phyloP scores from a whole-genome alignment of 352 stramenopile species.

The Globisporangium okanoganense region DNA sequence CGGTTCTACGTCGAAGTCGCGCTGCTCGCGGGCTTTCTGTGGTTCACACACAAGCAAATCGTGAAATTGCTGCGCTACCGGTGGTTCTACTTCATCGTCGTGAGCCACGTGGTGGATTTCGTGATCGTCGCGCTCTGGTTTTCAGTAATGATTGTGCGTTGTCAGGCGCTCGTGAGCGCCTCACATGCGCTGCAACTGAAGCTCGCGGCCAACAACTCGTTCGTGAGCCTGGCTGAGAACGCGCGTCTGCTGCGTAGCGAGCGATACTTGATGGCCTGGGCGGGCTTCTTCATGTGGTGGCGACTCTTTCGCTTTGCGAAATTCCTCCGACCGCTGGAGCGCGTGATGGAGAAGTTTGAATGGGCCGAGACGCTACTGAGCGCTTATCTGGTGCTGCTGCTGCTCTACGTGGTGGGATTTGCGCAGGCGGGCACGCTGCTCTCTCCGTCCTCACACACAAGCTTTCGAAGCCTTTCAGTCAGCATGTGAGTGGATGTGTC shows the following conservation, averaged over 20 bases:
- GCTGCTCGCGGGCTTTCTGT: constrained; percentile 34
- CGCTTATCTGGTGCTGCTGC: constrained; percentile 33
- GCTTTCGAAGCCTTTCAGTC: constrained; percentile 34
- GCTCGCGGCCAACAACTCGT: constrained; percentile 28
- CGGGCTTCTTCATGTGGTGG: constrained; percentile 58
- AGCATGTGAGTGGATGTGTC: constrained; percentile 36
- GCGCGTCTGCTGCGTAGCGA: constrained; percentile 32
- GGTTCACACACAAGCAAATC: constrained; percentile 43
- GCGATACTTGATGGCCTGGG: constrained; percentile 29
- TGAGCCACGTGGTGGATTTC: constrained; percentile 49
- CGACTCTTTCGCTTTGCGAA: constrained; percentile 43
- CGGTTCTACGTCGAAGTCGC: constrained; percentile 51
- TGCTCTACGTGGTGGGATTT: constrained; percentile 43
- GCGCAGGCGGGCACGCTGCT: constrained; percentile 41
- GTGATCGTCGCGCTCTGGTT: constrained; percentile 41
- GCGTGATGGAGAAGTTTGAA: constrained; percentile 38
- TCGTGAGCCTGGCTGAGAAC: constrained; percentile 30
- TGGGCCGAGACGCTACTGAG: constrained; percentile 35
- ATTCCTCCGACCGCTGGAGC: constrained; percentile 39
- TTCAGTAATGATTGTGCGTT: constrained; percentile 26
- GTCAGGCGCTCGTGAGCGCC: constrained; percentile 26
- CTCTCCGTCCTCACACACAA: constrained; percentile 25
- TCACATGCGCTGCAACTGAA: constrained; percentile 36
- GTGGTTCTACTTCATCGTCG: constrained; percentile 59
- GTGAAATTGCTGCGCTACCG: constrained; percentile 54